A percentile compares a stretch with the other conserved stretches of the same genome.
phyloP scores from a whole-genome alignment of 2,329 filamentous ascomycete genomes.

The Nannizziopsis barbatae region DNA sequence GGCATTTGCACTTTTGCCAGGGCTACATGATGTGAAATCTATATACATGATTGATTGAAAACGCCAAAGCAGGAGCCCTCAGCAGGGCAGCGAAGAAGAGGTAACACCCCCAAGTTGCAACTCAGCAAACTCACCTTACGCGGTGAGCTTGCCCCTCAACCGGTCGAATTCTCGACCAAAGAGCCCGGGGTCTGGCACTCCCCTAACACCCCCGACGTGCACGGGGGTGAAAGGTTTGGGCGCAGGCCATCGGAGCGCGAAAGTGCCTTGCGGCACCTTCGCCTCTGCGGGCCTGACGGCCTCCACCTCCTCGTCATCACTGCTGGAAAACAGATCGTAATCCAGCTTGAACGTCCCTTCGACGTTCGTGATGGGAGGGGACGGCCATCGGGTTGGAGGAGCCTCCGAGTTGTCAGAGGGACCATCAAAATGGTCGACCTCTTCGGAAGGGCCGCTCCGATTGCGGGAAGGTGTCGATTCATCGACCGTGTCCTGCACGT shows the following conservation, averaged over 20 bases:
- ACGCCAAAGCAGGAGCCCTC: slow-evolving; percentile 1
- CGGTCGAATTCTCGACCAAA: slow-evolving; percentile 11
- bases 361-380: slow-evolving; percentile 7
- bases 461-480: slow-evolving; percentile 5
- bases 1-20: background rate
- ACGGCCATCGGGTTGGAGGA: background rate
- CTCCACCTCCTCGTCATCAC: slow-evolving; percentile 13
- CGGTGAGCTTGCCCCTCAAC: slow-evolving; percentile 3
- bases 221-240: slow-evolving; percentile 13
- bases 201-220: slow-evolving; percentile 10
- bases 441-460: slow-evolving; percentile 1
- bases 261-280: slow-evolving; percentile 4
- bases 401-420: background rate
- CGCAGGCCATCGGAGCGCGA: slow-evolving; percentile 10
- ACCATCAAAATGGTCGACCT: background rate
- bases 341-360: slow-evolving; percentile 23
- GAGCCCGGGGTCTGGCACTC: background rate
- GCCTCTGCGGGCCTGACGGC: slow-evolving; percentile 1
- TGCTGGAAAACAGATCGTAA: slow-evolving; percentile 23
- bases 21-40: slow-evolving; percentile 5
- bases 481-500: slow-evolving; percentile 18
- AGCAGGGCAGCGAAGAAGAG: slow-evolving; percentile 7
- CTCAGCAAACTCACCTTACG: background rate
- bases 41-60: background rate
- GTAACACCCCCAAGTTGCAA: slow-evolving; percentile 7